Base-by-base conservation (phyloP, 2,329 filamentous ascomycete species). In the Penicillium sp. region DNA sequence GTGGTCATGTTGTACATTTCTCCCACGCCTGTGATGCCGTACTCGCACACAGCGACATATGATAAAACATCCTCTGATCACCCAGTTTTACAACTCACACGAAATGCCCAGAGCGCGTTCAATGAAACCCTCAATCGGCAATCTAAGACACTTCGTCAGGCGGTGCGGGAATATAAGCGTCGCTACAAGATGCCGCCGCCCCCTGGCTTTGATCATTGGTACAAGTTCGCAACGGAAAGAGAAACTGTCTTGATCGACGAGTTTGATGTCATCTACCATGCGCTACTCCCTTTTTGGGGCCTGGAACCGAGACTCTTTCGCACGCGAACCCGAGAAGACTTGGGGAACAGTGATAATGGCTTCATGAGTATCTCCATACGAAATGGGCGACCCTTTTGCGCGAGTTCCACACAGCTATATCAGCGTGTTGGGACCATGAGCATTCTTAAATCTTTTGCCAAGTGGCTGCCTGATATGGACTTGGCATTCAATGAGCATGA, bases 401-500 rank as follows among this genome's bases (percentile, higher is more conserved):
- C 3, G 32, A 43, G 34, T 10, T 40, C 38, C 90, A 94, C 93
- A 46, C 51, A 51, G 4, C 36, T 42, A 1, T 56, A 36, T 31
- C 55, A 54, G 22, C 27, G 9, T 6, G 22, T 43, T 18, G 88
- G 89, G 11, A 89, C 87, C 0, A 72, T 80, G 39, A 86, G 83
- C 29, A 95, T 95, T 90, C 82, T 94, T 72, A 76, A 81, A 55
- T 79, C 82, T 9, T 93, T 94, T 60, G 74, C 89, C 1, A 75
- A 88, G 61, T 84, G 85, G 68, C 77, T 96, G 48, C 91, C 90
- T 1, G 88, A 92, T 69, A 93, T 95, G 89, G 90, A 95, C 69
- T 77, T 96, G n/a, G 88, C 86, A 13, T 95, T 95, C 78, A 96
- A 95, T 72, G 81, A 89, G 38, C 89, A 94, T 69, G 91, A 95